Conservation (phyloP, 2,329 filamentous ascomycete species). For the Fusarium sp. region DNA sequence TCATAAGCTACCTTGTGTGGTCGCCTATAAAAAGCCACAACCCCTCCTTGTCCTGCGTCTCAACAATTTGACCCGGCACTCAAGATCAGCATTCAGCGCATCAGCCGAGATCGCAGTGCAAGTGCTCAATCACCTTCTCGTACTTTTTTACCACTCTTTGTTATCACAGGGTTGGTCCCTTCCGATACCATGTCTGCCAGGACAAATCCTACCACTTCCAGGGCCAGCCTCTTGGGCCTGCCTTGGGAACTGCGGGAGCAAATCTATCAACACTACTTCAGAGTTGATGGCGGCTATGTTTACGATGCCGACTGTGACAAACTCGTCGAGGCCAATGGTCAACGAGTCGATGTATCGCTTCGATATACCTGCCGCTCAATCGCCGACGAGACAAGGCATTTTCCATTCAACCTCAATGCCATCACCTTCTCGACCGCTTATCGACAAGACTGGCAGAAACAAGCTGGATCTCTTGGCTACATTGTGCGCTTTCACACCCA, state of each 20-base stretch:
- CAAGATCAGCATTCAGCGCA: no score
- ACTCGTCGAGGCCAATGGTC: neutral
- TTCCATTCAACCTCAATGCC: slow-evolving; percentile 11
- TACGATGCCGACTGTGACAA: slow-evolving; percentile 8
- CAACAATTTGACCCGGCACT: no score
- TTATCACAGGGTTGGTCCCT: neutral
- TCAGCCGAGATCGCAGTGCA: no score
- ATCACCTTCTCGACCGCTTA: slow-evolving; percentile 23
- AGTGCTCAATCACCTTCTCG: no score
- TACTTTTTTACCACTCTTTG: no score
- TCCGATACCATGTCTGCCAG: slow-evolving; percentile 4
- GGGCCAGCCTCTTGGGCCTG: slow-evolving; percentile 1
- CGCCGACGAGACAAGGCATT: neutral
- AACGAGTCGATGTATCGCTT: slow-evolving; percentile 21
- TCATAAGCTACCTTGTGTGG: no score
- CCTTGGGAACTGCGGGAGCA: slow-evolving; percentile 24
- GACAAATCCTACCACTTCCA: rapidly evolving
- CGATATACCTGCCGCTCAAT: slow-evolving; percentile 19
- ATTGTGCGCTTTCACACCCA: no score
- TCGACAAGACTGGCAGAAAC: neutral
- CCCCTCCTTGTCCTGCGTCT: no score
- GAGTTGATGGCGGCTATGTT: slow-evolving; percentile 14
- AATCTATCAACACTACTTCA: slow-evolving; percentile 28
- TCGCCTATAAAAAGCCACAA: no score
- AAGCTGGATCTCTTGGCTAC: neutral